A percentile compares a stretch with the other conserved stretches of the same genome.
phyloP scores from a whole-genome alignment of 768 basidiomycete genomes.

The Kwoniella bestiolae region DNA sequence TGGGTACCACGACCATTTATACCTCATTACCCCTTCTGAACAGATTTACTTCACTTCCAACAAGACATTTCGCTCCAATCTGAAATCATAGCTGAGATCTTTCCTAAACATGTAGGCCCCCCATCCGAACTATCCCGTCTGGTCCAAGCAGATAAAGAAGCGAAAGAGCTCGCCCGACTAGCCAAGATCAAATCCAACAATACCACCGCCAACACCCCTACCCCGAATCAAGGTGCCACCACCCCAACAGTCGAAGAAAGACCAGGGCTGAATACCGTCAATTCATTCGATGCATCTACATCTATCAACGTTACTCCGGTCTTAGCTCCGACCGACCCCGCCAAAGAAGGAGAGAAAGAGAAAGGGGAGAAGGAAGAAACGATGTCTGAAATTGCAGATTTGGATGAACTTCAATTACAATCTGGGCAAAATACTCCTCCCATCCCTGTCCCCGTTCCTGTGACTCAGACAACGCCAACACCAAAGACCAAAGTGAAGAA shows the following conservation, averaged over 20 bases:
- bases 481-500: not conserved
- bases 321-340: not conserved
- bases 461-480: constrained; percentile 2
- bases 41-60: not conserved
- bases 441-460: not conserved
- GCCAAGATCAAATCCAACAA: constrained; percentile 31
- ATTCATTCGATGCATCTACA: constrained; percentile 22
- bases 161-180: constrained; percentile 33
- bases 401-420: constrained; percentile 21
- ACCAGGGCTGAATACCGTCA: constrained; percentile 12
- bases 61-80: not conserved
- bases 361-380: constrained; percentile 19
- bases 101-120: constrained; percentile 32
- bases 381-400: constrained; percentile 29
- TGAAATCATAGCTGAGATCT: not conserved
- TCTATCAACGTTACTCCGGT: constrained; percentile 4
- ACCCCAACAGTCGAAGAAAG: constrained; percentile 15
- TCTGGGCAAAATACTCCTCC: constrained; percentile 14
- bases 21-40: not conserved
- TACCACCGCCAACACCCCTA: constrained; percentile 3
- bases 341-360: not conserved
- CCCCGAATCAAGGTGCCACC: not conserved
- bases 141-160: constrained; percentile 45
- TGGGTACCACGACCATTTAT: constrained; percentile 14
- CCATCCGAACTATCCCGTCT: constrained; percentile 40